Conservation (phyloP, 2,329 filamentous ascomycete species). For the Erysiphe pulchra region DNA sequence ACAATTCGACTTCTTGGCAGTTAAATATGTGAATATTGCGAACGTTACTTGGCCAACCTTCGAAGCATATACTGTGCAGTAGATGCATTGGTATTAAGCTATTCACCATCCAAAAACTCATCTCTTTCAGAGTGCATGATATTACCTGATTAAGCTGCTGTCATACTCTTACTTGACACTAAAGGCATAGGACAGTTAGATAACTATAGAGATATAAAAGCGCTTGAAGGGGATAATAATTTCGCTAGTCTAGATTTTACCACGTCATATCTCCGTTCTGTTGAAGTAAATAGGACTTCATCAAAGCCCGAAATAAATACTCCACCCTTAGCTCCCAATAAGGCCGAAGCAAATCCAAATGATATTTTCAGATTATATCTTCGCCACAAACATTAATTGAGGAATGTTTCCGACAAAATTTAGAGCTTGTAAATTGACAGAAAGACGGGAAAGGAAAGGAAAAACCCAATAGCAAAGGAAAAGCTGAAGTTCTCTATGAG, state of each 20-base stretch:
- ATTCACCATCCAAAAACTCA: not conserved
- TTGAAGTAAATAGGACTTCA: not conserved
- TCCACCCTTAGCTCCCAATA: not conserved
- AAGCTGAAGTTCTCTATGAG: too few species aligned
- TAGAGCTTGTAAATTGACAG: too few species aligned
- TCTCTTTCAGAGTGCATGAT: not conserved
- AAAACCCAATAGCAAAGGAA: too few species aligned
- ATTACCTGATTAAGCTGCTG: not conserved
- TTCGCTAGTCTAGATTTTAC: not conserved
- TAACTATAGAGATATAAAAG: not conserved
- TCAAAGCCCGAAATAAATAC: not conserved
- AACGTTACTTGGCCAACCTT: not conserved
- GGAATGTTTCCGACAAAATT: too few species aligned
- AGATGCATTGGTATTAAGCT: not conserved
- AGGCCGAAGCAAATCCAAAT: too few species aligned
- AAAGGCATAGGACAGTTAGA: not conserved
- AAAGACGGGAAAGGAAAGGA: too few species aligned
- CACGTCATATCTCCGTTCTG: not conserved
- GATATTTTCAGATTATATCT: too few species aligned
- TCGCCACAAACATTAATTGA: too few species aligned
- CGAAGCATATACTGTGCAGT: not conserved
- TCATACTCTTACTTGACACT: not conserved
- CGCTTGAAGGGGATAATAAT: not conserved
- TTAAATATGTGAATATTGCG: not conserved
- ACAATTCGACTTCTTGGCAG: not conserved